phyloP scores from a whole-genome alignment of 176 grass and related monocot genomes.

The Triticum urartu region DNA sequence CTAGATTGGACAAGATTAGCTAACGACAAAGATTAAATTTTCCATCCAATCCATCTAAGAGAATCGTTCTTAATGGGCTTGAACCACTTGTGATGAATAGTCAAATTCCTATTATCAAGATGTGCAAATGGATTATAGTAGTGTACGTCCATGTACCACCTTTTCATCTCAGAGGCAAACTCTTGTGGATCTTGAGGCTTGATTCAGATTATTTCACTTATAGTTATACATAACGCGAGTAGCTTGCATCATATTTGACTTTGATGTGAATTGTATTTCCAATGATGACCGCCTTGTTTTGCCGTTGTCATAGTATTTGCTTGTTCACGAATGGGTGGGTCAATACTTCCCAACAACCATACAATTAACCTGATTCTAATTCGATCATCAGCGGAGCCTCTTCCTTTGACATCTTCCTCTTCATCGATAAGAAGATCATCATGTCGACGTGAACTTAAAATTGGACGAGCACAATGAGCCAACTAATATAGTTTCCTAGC shows the following conservation, averaged over 20 bases:
- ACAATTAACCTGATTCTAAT: not conserved
- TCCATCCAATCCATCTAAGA: not conserved
- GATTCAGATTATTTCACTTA: not conserved
- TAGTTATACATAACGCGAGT: not conserved
- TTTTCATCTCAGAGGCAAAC: not conserved
- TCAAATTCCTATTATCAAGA: not conserved
- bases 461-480: not conserved
- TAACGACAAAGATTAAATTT: not conserved
- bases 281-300: not conserved
- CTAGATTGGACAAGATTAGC: not conserved
- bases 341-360: not conserved
- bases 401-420: not conserved
- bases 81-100: not conserved
- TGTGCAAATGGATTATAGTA: not conserved
- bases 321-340: not conserved
- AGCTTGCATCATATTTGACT: not conserved
- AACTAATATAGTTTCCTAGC: too few species aligned
- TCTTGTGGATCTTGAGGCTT: not conserved
- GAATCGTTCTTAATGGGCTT: not conserved
- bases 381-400: not conserved
- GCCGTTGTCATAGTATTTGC: not conserved
- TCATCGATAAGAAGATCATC: not conserved
- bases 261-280: not conserved
- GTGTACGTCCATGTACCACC: not conserved
- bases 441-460: not conserved